Evolutionary conservation across 768 basidiomycete species (phyloP).

Genomic region (Kwoniella sp.): DNA sequence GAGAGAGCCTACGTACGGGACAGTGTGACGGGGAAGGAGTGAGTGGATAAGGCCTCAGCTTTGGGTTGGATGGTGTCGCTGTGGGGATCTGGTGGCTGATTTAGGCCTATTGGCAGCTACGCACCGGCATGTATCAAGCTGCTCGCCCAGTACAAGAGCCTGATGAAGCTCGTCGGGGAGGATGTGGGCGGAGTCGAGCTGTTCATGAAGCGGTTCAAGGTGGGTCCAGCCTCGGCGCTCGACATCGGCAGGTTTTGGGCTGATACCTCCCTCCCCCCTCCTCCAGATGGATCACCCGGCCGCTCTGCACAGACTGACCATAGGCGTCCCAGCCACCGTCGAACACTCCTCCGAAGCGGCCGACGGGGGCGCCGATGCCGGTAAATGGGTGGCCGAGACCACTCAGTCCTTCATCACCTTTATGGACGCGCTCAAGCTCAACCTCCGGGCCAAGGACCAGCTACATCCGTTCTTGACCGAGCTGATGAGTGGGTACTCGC

Average conservation of each 20-base stretch:
- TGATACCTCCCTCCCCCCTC: background rate
- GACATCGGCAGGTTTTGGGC: background rate
- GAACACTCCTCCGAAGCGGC: conserved; percentile 78
- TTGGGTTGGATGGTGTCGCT: background rate
- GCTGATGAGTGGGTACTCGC: conserved; percentile 86
- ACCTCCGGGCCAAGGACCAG: conserved; percentile 93
- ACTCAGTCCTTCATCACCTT: conserved; percentile 98
- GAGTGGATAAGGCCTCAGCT: conserved; percentile 50
- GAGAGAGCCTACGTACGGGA: conserved; percentile 94
- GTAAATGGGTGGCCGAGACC: conserved; percentile 96
- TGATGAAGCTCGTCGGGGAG: conserved; percentile 89
- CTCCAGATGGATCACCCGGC: conserved; percentile 88
- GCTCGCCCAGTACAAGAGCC: conserved; percentile 95
- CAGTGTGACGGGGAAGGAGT: conserved; percentile 85
- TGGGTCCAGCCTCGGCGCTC: conserved; percentile 48
- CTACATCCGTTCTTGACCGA: conserved; percentile 91
- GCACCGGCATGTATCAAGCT: conserved; percentile 90
- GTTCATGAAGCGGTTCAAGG: conserved; percentile 85
- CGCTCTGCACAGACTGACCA: conserved; percentile 79
- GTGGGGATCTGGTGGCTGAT: background rate
- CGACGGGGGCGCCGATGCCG: conserved; percentile 70
- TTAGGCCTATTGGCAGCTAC: conserved; percentile 77
- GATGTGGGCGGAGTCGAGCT: conserved; percentile 64
- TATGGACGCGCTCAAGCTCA: conserved; percentile 92
- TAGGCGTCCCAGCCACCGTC: conserved; percentile 93